Base-by-base conservation (phyloP, 1,284 basidiomycete genomes). In the Tausonia pullulans region DNA sequence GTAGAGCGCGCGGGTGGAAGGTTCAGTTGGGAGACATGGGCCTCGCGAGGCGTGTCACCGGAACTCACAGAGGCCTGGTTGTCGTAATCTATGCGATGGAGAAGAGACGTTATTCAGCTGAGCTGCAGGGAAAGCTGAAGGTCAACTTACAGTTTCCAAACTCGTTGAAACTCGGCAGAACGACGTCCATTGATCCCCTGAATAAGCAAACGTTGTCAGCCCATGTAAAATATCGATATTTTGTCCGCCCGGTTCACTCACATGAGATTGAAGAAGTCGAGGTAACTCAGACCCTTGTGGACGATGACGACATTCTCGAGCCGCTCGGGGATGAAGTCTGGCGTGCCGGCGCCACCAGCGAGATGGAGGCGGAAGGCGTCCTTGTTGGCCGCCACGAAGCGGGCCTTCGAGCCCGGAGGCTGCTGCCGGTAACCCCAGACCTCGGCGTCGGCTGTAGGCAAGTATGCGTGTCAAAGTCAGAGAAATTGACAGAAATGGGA, bases 351-450 rank as follows among this genome's bases (percentile, higher is more conserved):
- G 59, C 61, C 57, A 4, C 63, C 63, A 6, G 49, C 58, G 10
- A 65, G 59, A 40, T 65, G 63, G n/a, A 65, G 52, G 41, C 50
- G 48, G 13, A 65, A 65, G 51, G 46, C 50, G 51, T 55, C 43
- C 39, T 59, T 62, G 5, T n/a, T n/a, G 16, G 50, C 40, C 11
- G 63, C 52, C 46, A 51, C 40, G 54, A 56, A 60, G 9, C 48
- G 50, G 11, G 46, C 16, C 14, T 41, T 11, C 16, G 50, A 50
- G 10, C 7, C 46, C 50, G 46, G 39, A 9, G 46, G 52, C 11
- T 10, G 41, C 48, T 40, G 53, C 9, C 44, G 63, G 44, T 65
- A 65, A 11, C 63, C 63, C 63, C 63, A 65, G 14, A 27, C 44
- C 46, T 50, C n/a, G 11, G 59, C 52, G 46, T 57, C 52, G n/a